These are phyloP conservation scores for Acanthochlamys bracteata DNA, from an alignment of 106 monocot genomes.

Conservation along the genomic window DNA sequence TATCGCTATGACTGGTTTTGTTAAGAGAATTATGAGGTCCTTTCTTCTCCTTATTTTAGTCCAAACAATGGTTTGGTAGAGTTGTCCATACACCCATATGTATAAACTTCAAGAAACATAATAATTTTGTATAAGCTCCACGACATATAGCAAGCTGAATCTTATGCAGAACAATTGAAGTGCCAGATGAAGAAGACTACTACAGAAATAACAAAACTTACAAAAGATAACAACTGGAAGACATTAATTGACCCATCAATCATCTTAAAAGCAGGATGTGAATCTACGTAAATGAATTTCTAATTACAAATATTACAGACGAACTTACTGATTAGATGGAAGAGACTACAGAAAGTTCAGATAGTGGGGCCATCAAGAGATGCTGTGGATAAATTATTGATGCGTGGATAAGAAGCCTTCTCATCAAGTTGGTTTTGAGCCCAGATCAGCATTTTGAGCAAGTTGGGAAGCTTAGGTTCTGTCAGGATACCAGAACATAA, in stretches of 20 bases:
- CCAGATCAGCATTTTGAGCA: slow-evolving; percentile 61
- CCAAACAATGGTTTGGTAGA: too few relatives aligned
- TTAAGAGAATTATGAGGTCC: too few relatives aligned
- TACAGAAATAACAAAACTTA: too few relatives aligned
- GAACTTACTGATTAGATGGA: neutral
- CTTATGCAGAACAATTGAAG: too few relatives aligned
- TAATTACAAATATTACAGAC: neutral
- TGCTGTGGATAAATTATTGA: slow-evolving; percentile 48
- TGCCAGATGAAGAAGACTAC: too few relatives aligned
- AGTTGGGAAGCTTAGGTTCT: slow-evolving; percentile 64
- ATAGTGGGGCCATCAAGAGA: neutral
- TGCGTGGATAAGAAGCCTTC: slow-evolving; percentile 52
- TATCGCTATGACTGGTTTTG: too few relatives aligned
- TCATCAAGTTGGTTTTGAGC: slow-evolving; percentile 63
- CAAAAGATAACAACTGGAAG: too few relatives aligned
- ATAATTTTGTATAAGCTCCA: too few relatives aligned
- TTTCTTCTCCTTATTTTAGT: too few relatives aligned
- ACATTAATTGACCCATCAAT: neutral
- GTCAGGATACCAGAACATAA: neutral
- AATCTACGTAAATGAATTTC: neutral
- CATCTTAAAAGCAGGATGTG: neutral
- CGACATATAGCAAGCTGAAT: too few relatives aligned
- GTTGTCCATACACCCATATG: too few relatives aligned
- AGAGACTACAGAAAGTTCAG: neutral
- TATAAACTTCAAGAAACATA: too few relatives aligned